These are phyloP conservation scores for Bacidia gigantensis DNA, from an alignment of 495 filamentous ascomycete genomes.

Conservation along the genomic window DNA sequence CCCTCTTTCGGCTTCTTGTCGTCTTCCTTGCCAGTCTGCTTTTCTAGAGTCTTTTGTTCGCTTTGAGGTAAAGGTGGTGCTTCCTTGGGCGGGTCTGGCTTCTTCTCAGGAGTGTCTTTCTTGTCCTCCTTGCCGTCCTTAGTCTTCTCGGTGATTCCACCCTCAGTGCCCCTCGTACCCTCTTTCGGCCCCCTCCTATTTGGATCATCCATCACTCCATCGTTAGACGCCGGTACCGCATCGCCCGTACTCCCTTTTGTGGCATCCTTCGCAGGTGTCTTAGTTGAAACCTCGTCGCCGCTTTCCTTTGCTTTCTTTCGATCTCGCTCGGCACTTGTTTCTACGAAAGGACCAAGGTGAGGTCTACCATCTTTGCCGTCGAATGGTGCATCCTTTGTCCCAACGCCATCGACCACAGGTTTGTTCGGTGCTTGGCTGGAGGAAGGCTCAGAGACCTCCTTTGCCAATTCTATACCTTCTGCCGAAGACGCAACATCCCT, in stretches of 20 bases:
- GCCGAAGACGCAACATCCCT: slow-evolving; percentile 13
- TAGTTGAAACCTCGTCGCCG: slow-evolving; percentile 22
- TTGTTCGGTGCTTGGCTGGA: slow-evolving; percentile 13
- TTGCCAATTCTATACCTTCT: slow-evolving; percentile 10
- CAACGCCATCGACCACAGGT: slow-evolving; percentile 32
- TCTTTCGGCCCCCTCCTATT: slow-evolving; percentile 57
- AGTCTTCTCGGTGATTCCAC: slow-evolving; percentile 72
- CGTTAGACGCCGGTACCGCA: slow-evolving; percentile 63
- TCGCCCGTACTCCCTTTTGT: slow-evolving; percentile 23
- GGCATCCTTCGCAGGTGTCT: slow-evolving; percentile 22
- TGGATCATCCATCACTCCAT: slow-evolving; percentile 86
- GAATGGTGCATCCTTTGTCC: slow-evolving; percentile 80
- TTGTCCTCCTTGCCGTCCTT: slow-evolving; percentile 51
- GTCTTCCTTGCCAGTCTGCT: slow-evolving; percentile 27
- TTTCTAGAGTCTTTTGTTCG: slow-evolving; percentile 46
- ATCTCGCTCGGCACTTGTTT: slow-evolving; percentile 47
- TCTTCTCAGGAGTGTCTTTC: slow-evolving; percentile 49
- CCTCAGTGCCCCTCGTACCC: slow-evolving; percentile 76
- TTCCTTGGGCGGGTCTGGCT: slow-evolving; percentile 70
- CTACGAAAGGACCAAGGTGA: slow-evolving; percentile 78
- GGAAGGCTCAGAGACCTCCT: slow-evolving; percentile 9
- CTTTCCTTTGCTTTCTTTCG: slow-evolving; percentile 36
- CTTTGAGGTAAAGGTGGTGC: slow-evolving; percentile 67
- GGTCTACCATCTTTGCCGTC: slow-evolving; percentile 95
- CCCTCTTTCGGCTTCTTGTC: slow-evolving; percentile 24